A percentile compares a stretch with the other conserved stretches of the same genome.
Conservation (phyloP, 2,329 filamentous ascomycete genomes). For the Rhinocladiella mackenziei region DNA sequence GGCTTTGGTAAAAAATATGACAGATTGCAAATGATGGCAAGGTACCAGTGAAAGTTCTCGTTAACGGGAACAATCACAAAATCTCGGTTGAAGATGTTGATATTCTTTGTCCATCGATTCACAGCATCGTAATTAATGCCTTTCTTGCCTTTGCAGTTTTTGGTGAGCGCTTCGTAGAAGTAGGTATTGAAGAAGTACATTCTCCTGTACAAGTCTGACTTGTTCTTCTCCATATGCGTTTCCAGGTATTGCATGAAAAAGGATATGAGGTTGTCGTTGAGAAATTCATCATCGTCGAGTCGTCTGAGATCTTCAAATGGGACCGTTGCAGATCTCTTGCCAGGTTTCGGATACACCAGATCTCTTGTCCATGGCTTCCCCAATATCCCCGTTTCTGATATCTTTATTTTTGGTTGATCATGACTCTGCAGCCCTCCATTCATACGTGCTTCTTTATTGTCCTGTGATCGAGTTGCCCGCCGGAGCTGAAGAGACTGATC, state of each 20-base stretch:
- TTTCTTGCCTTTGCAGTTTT: slow-evolving; percentile 48
- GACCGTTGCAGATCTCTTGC: slow-evolving; percentile 47
- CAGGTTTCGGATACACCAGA: slow-evolving; percentile 43
- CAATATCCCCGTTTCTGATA: slow-evolving; percentile 23
- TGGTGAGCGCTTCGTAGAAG: slow-evolving; percentile 72
- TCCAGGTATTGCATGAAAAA: slow-evolving; percentile 80
- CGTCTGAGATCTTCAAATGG: slow-evolving; percentile 54
- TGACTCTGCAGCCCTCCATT: neutral
- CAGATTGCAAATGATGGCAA: slow-evolving; percentile 91
- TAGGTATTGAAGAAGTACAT: slow-evolving; percentile 92
- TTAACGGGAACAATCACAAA: slow-evolving; percentile 92
- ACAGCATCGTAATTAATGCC: slow-evolving; percentile 80
- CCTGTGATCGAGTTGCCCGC: slow-evolving; percentile 8
- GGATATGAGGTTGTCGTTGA: slow-evolving; percentile 89
- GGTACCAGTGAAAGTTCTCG: slow-evolving; percentile 83
- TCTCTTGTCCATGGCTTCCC: slow-evolving; percentile 35
- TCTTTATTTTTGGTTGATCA: neutral
- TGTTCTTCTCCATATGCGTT: slow-evolving; percentile 52
- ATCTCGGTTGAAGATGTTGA: slow-evolving; percentile 80
- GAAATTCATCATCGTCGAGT: slow-evolving; percentile 75
- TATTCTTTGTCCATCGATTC: slow-evolving; percentile 77
- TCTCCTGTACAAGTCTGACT: slow-evolving; percentile 55
- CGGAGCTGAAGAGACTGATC: neutral
- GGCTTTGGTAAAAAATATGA: slow-evolving; percentile 12
- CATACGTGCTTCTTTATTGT: neutral